phyloP scores from a whole-genome alignment of 495 filamentous ascomycete species.

The Aspergillus indologenus region DNA sequence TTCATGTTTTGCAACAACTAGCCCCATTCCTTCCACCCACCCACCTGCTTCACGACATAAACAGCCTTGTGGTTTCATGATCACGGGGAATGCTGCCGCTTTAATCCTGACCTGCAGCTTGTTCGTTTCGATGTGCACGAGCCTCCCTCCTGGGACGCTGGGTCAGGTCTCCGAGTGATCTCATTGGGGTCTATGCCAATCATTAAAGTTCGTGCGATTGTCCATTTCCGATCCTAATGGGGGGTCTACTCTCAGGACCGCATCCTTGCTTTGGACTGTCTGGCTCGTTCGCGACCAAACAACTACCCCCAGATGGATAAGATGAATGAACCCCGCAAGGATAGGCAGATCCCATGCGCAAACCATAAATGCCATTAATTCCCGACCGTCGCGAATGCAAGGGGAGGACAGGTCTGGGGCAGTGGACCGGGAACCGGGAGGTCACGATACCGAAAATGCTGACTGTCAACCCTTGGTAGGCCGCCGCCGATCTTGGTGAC shows the following conservation, averaged over 20 bases:
- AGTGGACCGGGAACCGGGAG: neutral
- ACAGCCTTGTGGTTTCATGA: too few relatives aligned
- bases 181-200: neutral
- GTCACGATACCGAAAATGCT: neutral
- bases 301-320: neutral
- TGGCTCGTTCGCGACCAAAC: neutral
- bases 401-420: neutral
- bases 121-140: neutral
- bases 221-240: neutral
- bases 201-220: neutral
- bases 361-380: neutral
- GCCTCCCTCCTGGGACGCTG: neutral
- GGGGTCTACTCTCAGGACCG: neutral
- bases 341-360: neutral
- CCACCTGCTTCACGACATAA: too few relatives aligned
- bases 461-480: constrained; percentile 1
- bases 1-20: neutral
- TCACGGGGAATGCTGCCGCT: neutral
- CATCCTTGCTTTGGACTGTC: neutral
- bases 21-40: neutral
- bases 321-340: neutral
- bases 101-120: neutral
- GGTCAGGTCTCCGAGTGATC: neutral
- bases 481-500: neutral
- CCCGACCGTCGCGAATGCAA: neutral